Evolutionary conservation across 768 basidiomycete genomes (phyloP).

Genomic region (Boletus sp.): DNA sequence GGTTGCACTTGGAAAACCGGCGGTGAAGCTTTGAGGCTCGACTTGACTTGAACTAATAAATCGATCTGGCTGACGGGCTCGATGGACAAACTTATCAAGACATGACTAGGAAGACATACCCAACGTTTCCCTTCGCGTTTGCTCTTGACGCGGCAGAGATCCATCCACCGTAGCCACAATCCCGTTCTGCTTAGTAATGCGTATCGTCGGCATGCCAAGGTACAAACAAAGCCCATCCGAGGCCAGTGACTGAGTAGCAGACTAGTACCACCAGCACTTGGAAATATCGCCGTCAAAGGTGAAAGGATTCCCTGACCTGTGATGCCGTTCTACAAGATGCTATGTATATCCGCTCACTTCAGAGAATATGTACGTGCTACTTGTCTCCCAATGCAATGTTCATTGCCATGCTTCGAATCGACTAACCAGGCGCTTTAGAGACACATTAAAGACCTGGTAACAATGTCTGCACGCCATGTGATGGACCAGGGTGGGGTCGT

Average conservation of each 20-base stretch:
- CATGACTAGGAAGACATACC: not conserved
- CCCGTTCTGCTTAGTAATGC: slow-evolving; percentile 19
- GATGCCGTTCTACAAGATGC: slow-evolving; percentile 89
- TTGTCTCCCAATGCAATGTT: not conserved
- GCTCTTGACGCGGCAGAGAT: not conserved
- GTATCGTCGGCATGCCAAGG: not conserved
- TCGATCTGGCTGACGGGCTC: not conserved
- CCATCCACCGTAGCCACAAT: not conserved
- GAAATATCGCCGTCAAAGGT: not conserved
- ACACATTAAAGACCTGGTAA: slow-evolving; percentile 74
- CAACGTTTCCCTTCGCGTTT: not conserved
- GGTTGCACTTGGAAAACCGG: not conserved
- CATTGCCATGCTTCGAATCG: not conserved
- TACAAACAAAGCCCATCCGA: not conserved
- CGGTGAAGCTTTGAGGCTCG: not conserved
- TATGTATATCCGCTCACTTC: slow-evolving; percentile 80
- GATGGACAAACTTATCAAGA: not conserved
- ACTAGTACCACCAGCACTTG: no score
- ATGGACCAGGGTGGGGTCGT: slow-evolving; percentile 80
- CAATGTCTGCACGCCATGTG: slow-evolving; percentile 66
- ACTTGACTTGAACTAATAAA: not conserved
- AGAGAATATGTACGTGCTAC: slow-evolving; percentile 59
- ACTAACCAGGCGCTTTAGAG: slow-evolving; percentile 38
- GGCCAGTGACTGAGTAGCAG: not conserved
- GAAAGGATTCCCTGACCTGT: not conserved